These are phyloP conservation scores for Echinochloa phyllopogon DNA, from an alignment of 176 grass and related monocot genomes.

Conservation along the genomic window DNA sequence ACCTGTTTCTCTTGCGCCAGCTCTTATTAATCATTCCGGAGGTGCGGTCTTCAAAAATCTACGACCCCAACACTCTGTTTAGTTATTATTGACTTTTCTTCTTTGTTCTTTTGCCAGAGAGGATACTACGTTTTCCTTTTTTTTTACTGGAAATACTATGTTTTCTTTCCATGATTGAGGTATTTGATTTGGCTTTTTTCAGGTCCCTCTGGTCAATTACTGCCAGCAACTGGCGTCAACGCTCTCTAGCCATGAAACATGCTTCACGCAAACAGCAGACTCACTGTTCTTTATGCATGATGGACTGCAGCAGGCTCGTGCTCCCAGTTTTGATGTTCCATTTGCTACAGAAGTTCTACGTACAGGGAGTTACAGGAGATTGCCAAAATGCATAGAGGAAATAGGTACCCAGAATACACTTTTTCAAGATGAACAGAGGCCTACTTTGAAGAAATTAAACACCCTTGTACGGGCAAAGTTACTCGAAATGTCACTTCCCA, in stretches of 20 bases:
- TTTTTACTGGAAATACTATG: no score
- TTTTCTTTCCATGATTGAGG: background rate
- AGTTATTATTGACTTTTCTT: slow-evolving; percentile 1
- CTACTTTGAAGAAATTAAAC: slow-evolving; percentile 86
- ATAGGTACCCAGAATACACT: slow-evolving; percentile 72
- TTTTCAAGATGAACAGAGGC: slow-evolving; percentile 78
- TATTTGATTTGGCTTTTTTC: slow-evolving; percentile 38
- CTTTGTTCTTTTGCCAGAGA: slow-evolving; percentile 23
- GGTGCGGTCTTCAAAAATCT: no score
- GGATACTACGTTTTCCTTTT: background rate
- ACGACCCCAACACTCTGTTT: no score
- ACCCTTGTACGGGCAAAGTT: slow-evolving; percentile 84
- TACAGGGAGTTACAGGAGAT: slow-evolving; percentile 70
- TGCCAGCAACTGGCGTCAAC: slow-evolving; percentile 92
- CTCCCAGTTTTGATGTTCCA: slow-evolving; percentile 91
- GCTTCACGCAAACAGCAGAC: slow-evolving; percentile 96
- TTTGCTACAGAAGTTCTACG: slow-evolving; percentile 87
- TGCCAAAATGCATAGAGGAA: slow-evolving; percentile 94
- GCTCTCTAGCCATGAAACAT: slow-evolving; percentile 82
- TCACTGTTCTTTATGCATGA: slow-evolving; percentile 94
- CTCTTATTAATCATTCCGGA: no score
- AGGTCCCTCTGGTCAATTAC: slow-evolving; percentile 88
- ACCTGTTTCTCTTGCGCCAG: no score
- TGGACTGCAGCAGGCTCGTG: slow-evolving; percentile 85
- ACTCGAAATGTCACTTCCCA: slow-evolving; percentile 78